phyloP scores from a whole-genome alignment of 495 filamentous ascomycete species.

The Hyaloscypha hepaticicola region DNA sequence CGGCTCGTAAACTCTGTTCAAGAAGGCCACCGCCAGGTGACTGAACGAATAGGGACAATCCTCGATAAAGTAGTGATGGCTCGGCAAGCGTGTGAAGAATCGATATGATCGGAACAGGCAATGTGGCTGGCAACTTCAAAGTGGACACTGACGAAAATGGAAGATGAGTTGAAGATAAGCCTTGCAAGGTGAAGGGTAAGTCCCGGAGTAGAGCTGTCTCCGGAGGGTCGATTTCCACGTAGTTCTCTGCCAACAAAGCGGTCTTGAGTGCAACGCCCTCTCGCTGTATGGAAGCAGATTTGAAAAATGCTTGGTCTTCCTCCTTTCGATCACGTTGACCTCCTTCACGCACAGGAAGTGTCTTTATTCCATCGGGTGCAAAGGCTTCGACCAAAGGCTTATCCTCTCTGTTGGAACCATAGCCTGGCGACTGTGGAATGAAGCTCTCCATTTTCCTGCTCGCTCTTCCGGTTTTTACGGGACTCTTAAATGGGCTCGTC shows the following conservation, averaged over 20 bases:
- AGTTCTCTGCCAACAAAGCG: conserved; percentile 50
- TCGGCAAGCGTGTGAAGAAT: conserved; percentile 89
- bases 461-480: conserved; percentile 19
- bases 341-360: conserved; percentile 22
- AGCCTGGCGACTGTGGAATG: conserved; percentile 26
- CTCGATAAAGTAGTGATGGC: conserved; percentile 84
- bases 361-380: conserved; percentile 47
- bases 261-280: conserved; percentile 51
- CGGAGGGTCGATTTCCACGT: conserved; percentile 48
- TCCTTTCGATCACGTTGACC: conserved; percentile 30
- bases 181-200: conserved; percentile 92
- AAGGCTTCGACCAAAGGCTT: conserved; percentile 54
- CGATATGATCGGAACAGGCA: conserved; percentile 83
- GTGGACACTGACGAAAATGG: conserved; percentile 65
- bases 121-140: conserved; percentile 69
- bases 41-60: conserved; percentile 76
- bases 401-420: conserved; percentile 35
- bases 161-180: conserved; percentile 81
- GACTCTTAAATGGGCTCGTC: conserved; percentile 34
- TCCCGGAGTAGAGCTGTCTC: conserved; percentile 84
- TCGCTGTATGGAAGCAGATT: conserved; percentile 23
- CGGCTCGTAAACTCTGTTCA: conserved; percentile 91
- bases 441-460: conserved; percentile 16
- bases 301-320: conserved; percentile 27
- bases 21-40: conserved; percentile 64